These are phyloP conservation scores for Biscogniauxia mediterranea DNA, from an alignment of 2,329 filamentous ascomycete species.

Conservation along the genomic window DNA sequence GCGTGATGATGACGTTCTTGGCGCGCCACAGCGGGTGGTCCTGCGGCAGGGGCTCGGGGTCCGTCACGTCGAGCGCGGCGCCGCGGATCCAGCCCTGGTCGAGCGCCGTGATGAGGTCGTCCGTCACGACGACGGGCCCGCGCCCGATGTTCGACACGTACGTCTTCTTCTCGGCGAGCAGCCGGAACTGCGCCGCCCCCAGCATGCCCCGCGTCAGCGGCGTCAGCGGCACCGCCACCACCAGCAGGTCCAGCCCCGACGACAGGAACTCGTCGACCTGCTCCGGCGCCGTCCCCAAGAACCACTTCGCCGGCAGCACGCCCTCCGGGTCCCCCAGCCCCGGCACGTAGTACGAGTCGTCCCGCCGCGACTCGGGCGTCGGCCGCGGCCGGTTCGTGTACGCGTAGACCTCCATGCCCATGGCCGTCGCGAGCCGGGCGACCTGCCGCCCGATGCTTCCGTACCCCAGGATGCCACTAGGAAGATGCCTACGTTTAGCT, in stretches of 20 bases:
- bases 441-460: constrained; percentile 44
- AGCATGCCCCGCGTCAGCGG: constrained; percentile 41
- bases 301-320: constrained; percentile 42
- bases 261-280: constrained; percentile 40
- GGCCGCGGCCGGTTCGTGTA: constrained; percentile 62
- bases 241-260: constrained; percentile 42
- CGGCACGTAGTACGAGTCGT: constrained; percentile 62
- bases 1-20: constrained; percentile 57
- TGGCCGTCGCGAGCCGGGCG: constrained; percentile 50
- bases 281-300: constrained; percentile 33
- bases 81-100: constrained; percentile 41
- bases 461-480: constrained; percentile 42
- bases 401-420: constrained; percentile 67
- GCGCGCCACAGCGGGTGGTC: constrained; percentile 63
- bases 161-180: constrained; percentile 39
- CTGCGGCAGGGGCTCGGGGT: constrained; percentile 64
- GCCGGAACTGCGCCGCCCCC: constrained; percentile 37
- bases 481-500: no score
- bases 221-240: constrained; percentile 42
- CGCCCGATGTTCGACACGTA: constrained; percentile 65
- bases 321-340: constrained; percentile 51
- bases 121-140: constrained; percentile 38
- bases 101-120: constrained; percentile 56
- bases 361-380: constrained; percentile 58
- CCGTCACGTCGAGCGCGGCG: constrained; percentile 67